These are phyloP conservation scores for Lanmaoa pseudosensibilis DNA, from an alignment of 768 basidiomycete genomes.

Conservation along the genomic window DNA sequence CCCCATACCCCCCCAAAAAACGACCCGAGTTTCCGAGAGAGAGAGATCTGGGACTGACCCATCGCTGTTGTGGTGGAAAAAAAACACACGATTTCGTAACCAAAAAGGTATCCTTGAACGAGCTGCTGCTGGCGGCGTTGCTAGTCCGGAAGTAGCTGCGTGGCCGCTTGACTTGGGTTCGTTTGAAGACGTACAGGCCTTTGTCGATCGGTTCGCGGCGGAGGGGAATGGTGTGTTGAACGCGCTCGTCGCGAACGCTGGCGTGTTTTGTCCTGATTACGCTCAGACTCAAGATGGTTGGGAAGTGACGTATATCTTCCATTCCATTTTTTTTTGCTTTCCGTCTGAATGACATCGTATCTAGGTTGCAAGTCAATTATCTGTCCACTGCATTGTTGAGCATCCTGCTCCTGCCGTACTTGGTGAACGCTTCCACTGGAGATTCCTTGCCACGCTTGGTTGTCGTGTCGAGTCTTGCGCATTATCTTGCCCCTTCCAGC, in stretches of 20 bases:
- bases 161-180: slow-evolving; percentile 36
- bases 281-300: slow-evolving; percentile 42
- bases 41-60: too few species aligned
- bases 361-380: slow-evolving; percentile 37
- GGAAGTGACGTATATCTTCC: slow-evolving; percentile 40
- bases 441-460: slow-evolving; percentile 22
- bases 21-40: too few species aligned
- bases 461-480: slow-evolving; percentile 30
- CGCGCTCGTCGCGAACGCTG: slow-evolving; percentile 34
- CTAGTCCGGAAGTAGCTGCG: slow-evolving; percentile 12
- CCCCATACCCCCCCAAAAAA: too few species aligned
- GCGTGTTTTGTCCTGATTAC: slow-evolving; percentile 16
- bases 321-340: background rate
- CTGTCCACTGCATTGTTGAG: slow-evolving; percentile 33
- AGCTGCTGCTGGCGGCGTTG: background rate
- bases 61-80: too few species aligned
- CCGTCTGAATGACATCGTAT: background rate
- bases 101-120: slow-evolving; percentile 2
- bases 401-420: slow-evolving; percentile 32
- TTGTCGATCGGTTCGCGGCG: slow-evolving; percentile 29
- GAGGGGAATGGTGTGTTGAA: slow-evolving; percentile 23
- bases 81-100: too few species aligned
- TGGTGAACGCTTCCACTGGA: slow-evolving; percentile 21
- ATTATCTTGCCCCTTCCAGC: slow-evolving; percentile 16
- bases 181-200: slow-evolving; percentile 32